A percentile compares a stretch with the other conserved stretches of the same genome.
Conservation (phyloP, 2,329 filamentous ascomycete species). For the Didymella lethalis region DNA sequence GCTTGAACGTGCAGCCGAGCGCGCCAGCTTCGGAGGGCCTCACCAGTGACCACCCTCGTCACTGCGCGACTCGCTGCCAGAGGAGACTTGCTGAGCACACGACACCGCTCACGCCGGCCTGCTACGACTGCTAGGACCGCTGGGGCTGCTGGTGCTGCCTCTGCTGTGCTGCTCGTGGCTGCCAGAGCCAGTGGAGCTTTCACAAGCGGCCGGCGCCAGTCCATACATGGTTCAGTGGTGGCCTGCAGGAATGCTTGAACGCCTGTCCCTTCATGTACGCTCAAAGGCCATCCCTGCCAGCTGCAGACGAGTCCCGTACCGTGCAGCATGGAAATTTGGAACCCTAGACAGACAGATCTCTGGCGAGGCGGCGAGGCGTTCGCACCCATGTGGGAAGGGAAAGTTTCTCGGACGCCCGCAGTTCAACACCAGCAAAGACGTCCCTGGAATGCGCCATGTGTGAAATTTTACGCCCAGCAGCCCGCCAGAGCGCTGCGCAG, state of each 20-base stretch:
- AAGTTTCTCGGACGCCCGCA: conserved; percentile 16
- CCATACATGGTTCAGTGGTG: background rate
- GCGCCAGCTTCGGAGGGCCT: conserved; percentile 23
- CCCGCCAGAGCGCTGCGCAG: background rate
- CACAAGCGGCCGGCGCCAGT: background rate
- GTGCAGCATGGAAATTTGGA: conserved; percentile 15
- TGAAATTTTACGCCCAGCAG: background rate
- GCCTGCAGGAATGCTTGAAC: conserved; percentile 15
- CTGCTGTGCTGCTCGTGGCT: background rate
- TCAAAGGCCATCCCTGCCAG: conserved; percentile 9
- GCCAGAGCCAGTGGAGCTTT: background rate
- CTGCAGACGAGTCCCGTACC: conserved; percentile 17
- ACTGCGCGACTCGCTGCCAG: conserved; percentile 15
- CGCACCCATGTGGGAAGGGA: conserved; percentile 17
- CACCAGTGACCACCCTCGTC: conserved; percentile 6
- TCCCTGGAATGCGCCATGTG: background rate
- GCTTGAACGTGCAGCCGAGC: conserved; percentile 26
- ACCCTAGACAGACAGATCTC: conserved; percentile 12
- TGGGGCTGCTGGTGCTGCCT: background rate
- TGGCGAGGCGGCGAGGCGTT: conserved; percentile 13
- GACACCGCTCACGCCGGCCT: background rate
- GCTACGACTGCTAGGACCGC: background rate
- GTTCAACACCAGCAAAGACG: conserved; percentile 14
- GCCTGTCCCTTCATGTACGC: conserved; percentile 15
- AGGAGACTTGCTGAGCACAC: conserved; percentile 7